Conservation (phyloP, 2,329 filamentous ascomycete species). For the Fusarium verticillioides region DNA sequence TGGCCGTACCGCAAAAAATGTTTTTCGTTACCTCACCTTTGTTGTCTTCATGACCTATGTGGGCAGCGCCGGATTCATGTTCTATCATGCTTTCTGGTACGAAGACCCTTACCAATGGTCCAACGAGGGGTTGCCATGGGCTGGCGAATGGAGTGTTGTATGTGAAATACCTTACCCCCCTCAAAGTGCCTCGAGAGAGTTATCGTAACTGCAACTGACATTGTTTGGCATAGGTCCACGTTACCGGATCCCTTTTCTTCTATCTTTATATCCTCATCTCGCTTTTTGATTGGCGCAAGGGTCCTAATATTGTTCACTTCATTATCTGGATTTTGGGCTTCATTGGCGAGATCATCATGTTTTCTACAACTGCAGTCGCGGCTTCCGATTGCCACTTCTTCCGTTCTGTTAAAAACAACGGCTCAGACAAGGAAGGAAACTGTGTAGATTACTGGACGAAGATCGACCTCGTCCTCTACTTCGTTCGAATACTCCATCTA, state of each 20-base stretch:
- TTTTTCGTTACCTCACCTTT: slow-evolving; percentile 80
- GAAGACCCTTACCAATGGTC: slow-evolving; percentile 54
- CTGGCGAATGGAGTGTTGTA: slow-evolving; percentile 81
- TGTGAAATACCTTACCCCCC: slow-evolving; percentile 48
- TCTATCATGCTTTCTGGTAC: slow-evolving; percentile 74
- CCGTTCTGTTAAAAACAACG: slow-evolving; percentile 45
- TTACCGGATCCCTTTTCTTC: slow-evolving; percentile 86
- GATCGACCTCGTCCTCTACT: slow-evolving; percentile 73
- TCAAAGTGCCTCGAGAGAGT: neutral
- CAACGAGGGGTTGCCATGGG: slow-evolving; percentile 70
- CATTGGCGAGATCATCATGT: slow-evolving; percentile 77
- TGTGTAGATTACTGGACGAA: slow-evolving; percentile 55
- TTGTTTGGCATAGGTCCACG: slow-evolving; percentile 73
- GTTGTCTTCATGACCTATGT: slow-evolving; percentile 80
- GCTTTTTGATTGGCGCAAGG: slow-evolving; percentile 83
- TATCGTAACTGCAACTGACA: slow-evolving; percentile 34
- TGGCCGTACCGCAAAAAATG: slow-evolving; percentile 72
- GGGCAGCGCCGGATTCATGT: slow-evolving; percentile 77
- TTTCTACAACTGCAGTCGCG: slow-evolving; percentile 74
- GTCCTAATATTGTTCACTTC: slow-evolving; percentile 83
- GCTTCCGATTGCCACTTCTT: slow-evolving; percentile 76
- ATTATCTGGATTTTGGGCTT: slow-evolving; percentile 80
- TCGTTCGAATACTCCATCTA: slow-evolving; percentile 75
- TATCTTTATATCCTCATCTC: slow-evolving; percentile 89
- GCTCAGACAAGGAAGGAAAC: slow-evolving; percentile 42